phyloP scores from a whole-genome alignment of 2,329 filamentous ascomycete species.

The Sordariomycetes sp. region DNA sequence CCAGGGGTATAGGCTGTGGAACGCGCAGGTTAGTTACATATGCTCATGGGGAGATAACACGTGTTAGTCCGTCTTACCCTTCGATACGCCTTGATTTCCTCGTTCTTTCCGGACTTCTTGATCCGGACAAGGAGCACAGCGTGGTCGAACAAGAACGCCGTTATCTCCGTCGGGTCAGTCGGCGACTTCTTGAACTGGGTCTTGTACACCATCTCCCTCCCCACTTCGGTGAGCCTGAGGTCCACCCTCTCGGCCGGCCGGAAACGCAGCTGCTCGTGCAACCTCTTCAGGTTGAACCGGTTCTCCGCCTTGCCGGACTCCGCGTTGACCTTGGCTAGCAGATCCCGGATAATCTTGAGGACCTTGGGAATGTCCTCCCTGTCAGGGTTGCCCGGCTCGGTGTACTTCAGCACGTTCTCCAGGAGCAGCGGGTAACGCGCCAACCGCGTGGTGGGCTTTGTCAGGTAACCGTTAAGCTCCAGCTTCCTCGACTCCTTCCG shows the following conservation, averaged over 20 bases:
- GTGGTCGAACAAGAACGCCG: conserved; percentile 92
- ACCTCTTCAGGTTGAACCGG: conserved; percentile 84
- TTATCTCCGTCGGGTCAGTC: conserved; percentile 80
- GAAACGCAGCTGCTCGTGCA: conserved; percentile 89
- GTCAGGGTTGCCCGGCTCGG: conserved; percentile 78
- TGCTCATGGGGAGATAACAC: conserved; percentile 6
- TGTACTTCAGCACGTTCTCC: conserved; percentile 87
- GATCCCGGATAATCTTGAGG: conserved; percentile 74
- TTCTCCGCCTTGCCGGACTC: conserved; percentile 98
- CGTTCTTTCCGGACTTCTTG: conserved; percentile 84
- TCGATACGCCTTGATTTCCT: conserved; percentile 91
- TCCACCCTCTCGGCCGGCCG: conserved; percentile 84
- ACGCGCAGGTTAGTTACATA: not conserved
- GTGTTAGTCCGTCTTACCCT: conserved; percentile 32
- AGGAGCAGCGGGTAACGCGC: conserved; percentile 87
- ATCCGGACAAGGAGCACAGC: conserved; percentile 84
- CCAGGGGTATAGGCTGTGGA: conserved; percentile 73
- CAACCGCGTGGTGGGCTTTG: conserved; percentile 90
- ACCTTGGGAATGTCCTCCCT: conserved; percentile 88
- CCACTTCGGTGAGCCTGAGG: conserved; percentile 86
- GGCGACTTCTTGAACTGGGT: conserved; percentile 87
- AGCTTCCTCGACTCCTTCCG: conserved; percentile 94
- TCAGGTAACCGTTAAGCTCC: conserved; percentile 93
- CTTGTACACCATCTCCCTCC: conserved; percentile 88
- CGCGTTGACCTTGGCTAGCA: conserved; percentile 79